These are phyloP conservation scores for Candida labiduridarum DNA, from an alignment of 1,139 yeast species.

Conservation along the genomic window DNA sequence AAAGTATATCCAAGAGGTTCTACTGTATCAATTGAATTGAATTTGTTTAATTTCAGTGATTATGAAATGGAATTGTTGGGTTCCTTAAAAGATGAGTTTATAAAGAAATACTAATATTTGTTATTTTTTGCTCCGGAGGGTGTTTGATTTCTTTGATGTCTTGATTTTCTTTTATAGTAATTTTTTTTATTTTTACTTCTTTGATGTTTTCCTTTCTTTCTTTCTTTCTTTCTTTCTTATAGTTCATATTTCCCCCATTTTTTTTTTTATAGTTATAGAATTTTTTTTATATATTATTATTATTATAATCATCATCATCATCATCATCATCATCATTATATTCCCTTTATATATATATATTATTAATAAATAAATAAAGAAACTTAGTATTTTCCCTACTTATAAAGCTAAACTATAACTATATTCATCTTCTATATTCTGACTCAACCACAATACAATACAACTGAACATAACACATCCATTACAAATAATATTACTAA, in stretches of 20 bases:
- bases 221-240: neutral
- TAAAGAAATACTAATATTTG: slow-evolving; percentile 12
- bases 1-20: slow-evolving; percentile 59
- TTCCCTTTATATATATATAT: neutral
- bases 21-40: slow-evolving; percentile 41
- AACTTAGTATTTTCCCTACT: slow-evolving; percentile 21
- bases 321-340: neutral
- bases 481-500: slow-evolving; percentile 82
- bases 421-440: slow-evolving; percentile 93
- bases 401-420: slow-evolving; percentile 84
- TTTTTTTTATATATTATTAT: slow-evolving; percentile 7
- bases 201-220: neutral
- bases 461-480: slow-evolving; percentile 85
- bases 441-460: slow-evolving; percentile 87
- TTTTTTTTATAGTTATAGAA: slow-evolving; percentile 7
- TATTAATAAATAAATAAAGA: neutral
- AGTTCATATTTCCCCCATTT: neutral
- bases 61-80: slow-evolving; percentile 56
- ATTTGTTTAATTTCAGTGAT: slow-evolving; percentile 56
- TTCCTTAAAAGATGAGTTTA: slow-evolving; percentile 37
- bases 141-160: neutral
- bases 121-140: neutral
- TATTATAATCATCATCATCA: neutral
- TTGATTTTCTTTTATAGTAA: neutral
- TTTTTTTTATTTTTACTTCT: neutral